phyloP scores from a whole-genome alignment of 176 grass and related monocot genomes.

The Microstegium vimineum region DNA sequence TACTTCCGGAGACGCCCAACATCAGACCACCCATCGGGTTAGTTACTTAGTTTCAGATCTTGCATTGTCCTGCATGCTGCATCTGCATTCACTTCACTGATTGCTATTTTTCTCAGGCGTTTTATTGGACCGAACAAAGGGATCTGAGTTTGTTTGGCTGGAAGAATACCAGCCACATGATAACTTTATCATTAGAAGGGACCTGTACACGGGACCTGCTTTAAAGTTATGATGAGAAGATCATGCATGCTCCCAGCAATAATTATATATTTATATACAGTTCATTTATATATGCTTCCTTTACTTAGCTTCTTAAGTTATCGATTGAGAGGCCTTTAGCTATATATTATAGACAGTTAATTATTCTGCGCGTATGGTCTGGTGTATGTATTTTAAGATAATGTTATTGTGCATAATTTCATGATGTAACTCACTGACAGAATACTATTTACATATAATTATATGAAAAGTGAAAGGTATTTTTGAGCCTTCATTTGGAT shows the following conservation, averaged over 20 bases:
- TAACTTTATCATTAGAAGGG: slow-evolving; percentile 64
- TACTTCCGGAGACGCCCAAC: slow-evolving; percentile 44
- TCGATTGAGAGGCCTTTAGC: background rate
- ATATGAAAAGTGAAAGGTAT: background rate
- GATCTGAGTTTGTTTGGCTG: slow-evolving; percentile 49
- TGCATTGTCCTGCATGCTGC: background rate
- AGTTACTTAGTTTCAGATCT: background rate
- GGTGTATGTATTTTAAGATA: slow-evolving; percentile 24
- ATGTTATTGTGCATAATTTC: slow-evolving; percentile 29
- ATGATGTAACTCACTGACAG: background rate
- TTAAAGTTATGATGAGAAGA: slow-evolving; percentile 38
- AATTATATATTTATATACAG: too few relatives aligned
- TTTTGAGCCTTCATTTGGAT: slow-evolving; percentile 8
- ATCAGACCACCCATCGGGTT: slow-evolving; percentile 27
- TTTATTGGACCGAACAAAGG: slow-evolving; percentile 43
- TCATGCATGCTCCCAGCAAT: background rate
- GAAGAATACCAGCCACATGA: slow-evolving; percentile 55
- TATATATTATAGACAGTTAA: background rate
- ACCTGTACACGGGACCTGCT: slow-evolving; percentile 53
- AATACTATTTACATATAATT: slow-evolving; percentile 23
- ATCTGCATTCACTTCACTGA: background rate
- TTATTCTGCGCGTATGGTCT: background rate
- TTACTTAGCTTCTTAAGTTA: slow-evolving; percentile 22
- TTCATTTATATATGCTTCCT: too few relatives aligned
- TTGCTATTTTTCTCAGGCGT: slow-evolving; percentile 15